Evolutionary conservation across 352 stramenopile species (phyloP).

Genomic region (Aphanomyces cochlioides): DNA sequence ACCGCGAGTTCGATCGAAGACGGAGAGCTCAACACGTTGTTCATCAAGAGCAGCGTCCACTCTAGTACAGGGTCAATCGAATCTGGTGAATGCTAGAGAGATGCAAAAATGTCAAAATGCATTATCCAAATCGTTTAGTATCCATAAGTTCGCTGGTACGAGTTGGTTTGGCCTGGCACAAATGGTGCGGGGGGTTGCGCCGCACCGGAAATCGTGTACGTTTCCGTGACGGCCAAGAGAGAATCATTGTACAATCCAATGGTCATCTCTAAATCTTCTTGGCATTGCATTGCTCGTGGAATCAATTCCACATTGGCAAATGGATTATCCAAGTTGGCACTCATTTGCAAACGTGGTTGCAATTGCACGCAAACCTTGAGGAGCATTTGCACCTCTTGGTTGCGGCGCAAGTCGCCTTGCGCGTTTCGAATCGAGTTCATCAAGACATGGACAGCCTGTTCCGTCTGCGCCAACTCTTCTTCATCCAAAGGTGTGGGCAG

Average conservation of each 20-base stretch:
- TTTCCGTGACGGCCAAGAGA: constrained; percentile 80
- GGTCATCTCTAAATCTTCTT: constrained; percentile 80
- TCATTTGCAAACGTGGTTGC: constrained; percentile 79
- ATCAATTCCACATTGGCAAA: constrained; percentile 86
- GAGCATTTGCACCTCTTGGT: constrained; percentile 78
- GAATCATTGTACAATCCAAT: constrained; percentile 89
- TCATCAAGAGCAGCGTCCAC: background rate
- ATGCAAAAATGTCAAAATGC: background rate
- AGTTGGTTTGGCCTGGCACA: constrained; percentile 86
- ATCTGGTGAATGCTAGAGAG: constrained; percentile 10
- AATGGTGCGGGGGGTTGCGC: constrained; percentile 70
- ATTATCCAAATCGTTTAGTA: constrained; percentile 42
- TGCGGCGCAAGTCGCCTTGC: constrained; percentile 71
- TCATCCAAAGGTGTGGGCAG: constrained; percentile 80
- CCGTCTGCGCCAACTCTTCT: constrained; percentile 79
- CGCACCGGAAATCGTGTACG: constrained; percentile 67
- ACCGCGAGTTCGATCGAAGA: constrained; percentile 16
- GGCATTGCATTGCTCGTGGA: constrained; percentile 83
- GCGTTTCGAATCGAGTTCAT: constrained; percentile 77
- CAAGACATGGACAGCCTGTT: constrained; percentile 72
- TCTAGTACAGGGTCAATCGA: constrained; percentile 23
- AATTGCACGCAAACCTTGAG: constrained; percentile 85
- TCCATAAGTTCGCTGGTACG: constrained; percentile 84
- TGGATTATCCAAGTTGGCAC: constrained; percentile 85
- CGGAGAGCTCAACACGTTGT: constrained; percentile 19